phyloP scores from a whole-genome alignment of 2,329 filamentous ascomycete species.

The Clonostachys chloroleuca region DNA sequence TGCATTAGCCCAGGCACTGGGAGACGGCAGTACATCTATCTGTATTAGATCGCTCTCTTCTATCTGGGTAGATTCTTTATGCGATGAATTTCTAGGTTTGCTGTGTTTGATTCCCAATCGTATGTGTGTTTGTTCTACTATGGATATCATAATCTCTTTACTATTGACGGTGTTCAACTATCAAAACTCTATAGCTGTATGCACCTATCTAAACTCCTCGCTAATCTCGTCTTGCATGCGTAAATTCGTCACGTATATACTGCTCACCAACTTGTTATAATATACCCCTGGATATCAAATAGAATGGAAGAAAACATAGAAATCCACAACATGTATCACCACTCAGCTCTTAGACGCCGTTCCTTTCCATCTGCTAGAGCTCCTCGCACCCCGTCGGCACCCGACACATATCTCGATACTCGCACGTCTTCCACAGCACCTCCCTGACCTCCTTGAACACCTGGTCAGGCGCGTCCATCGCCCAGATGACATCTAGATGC shows the following conservation, averaged over 20 bases:
- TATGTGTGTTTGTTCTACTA: too few species aligned
- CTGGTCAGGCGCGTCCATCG: slow-evolving; percentile 79
- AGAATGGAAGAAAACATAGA: background rate
- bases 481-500: slow-evolving; percentile 93
- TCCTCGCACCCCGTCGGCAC: slow-evolving; percentile 61
- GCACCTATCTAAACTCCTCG: background rate
- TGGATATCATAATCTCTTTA: too few species aligned
- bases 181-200: background rate
- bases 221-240: background rate
- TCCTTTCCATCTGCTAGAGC: slow-evolving; percentile 12
- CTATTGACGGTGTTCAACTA: background rate
- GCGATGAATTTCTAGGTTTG: too few species aligned
- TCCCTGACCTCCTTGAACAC: slow-evolving; percentile 78
- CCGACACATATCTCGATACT: slow-evolving; percentile 50
- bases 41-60: too few species aligned
- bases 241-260: background rate
- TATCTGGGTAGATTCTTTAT: too few species aligned
- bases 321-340: background rate
- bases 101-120: too few species aligned
- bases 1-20: too few species aligned
- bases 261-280: background rate
- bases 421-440: slow-evolving; percentile 76
- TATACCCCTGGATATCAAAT: background rate
- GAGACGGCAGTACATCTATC: too few species aligned
- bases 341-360: background rate